Percentiles rank a stretch among this genome's conserved stretches.
These are phyloP conservation scores for Neoboletus subvelutipes DNA, from an alignment of 768 basidiomycete genomes.

Conservation along the genomic window DNA sequence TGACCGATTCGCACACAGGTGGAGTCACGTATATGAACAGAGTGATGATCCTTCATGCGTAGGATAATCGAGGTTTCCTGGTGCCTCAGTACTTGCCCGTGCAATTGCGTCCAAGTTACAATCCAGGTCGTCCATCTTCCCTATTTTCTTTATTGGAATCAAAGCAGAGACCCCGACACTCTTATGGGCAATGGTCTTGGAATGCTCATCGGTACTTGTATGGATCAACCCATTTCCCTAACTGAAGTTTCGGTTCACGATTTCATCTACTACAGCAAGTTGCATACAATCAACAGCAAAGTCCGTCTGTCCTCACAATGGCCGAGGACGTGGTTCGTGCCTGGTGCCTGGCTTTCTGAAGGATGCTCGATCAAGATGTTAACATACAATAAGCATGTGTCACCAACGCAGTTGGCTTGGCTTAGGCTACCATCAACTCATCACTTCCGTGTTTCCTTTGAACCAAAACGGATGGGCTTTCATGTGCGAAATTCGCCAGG, in stretches of 20 bases:
- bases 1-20: slow-evolving; percentile 3
- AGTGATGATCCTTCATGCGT: background rate
- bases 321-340: background rate
- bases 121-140: background rate
- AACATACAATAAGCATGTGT: background rate
- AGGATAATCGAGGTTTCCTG: background rate
- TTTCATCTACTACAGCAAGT: background rate
- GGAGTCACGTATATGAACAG: background rate
- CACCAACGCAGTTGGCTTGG: background rate
- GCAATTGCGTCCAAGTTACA: background rate
- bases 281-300: background rate
- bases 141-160: background rate
- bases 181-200: no score
- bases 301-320: background rate
- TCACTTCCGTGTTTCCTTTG: slow-evolving; percentile 28
- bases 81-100: background rate
- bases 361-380: background rate
- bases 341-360: background rate
- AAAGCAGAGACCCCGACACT: background rate
- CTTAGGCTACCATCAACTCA: slow-evolving; percentile 10
- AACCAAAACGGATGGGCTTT: slow-evolving; percentile 31
- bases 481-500: slow-evolving; percentile 28
- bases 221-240: background rate
- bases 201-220: background rate
- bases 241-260: background rate